Evolutionary conservation across 495 filamentous ascomycete species (phyloP).

Genomic region (Saxispiralis lemnorum): DNA sequence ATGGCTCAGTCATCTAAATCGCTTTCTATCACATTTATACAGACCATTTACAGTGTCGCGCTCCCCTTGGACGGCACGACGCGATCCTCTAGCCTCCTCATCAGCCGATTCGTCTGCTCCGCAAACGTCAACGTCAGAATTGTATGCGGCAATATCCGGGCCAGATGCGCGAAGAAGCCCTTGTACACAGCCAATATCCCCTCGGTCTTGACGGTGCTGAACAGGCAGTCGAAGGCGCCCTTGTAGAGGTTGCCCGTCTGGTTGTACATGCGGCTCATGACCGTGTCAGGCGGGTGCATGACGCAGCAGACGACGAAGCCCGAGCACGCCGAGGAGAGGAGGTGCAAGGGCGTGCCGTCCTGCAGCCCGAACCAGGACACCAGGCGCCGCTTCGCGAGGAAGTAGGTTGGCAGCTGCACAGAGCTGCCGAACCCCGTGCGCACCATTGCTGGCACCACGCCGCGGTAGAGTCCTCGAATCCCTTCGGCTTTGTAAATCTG

Average conservation of each 20-base stretch:
- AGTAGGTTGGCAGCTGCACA: constrained; percentile 94
- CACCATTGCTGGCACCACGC: constrained; percentile 89
- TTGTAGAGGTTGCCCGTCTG: constrained; percentile 92
- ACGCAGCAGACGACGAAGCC: constrained; percentile 94
- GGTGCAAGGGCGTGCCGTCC: constrained; percentile 76
- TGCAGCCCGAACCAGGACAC: constrained; percentile 67
- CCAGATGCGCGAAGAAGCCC: constrained; percentile 87
- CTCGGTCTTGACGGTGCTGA: constrained; percentile 79
- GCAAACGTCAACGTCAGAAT: constrained; percentile 81
- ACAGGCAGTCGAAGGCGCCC: constrained; percentile 78
- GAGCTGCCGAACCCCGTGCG: constrained; percentile 86
- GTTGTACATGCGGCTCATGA: constrained; percentile 99
- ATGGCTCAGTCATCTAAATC: too few relatives aligned
- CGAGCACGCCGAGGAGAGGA: constrained; percentile 74
- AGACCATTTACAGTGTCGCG: too few relatives aligned
- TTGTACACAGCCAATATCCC: constrained; percentile 92
- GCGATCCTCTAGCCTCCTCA: constrained; percentile 57
- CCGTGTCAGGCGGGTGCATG: constrained; percentile 97
- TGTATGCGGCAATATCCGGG: constrained; percentile 90
- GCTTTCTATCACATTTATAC: too few relatives aligned
- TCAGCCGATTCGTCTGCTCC: constrained; percentile 89
- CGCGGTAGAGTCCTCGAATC: constrained; percentile 64
- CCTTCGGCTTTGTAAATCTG: constrained; percentile 68
- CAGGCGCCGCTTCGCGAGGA: constrained; percentile 83
- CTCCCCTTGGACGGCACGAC: constrained; percentile 25